Conservation (phyloP, 108 stramenopile species). For the Mayamaea pseudoterrestris region DNA sequence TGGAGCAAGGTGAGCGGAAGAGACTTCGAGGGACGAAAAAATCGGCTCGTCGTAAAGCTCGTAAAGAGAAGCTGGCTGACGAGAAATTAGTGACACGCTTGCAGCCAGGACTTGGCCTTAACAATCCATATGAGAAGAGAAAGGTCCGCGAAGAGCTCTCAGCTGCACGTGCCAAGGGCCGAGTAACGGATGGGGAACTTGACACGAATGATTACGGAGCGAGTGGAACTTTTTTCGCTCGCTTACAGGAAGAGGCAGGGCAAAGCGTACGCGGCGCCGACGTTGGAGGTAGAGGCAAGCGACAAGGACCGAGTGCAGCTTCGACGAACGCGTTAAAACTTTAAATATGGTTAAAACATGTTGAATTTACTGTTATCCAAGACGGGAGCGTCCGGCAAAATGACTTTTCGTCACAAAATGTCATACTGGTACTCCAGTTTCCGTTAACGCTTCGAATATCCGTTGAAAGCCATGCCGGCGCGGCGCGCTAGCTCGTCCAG, state of each 20-base stretch:
- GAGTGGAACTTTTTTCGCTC: slow-evolving; percentile 83
- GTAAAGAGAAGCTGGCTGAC: slow-evolving; percentile 77
- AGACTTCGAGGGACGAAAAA: slow-evolving; percentile 82
- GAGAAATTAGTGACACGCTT: slow-evolving; percentile 81
- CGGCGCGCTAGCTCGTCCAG: too few species aligned
- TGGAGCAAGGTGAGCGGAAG: slow-evolving; percentile 86
- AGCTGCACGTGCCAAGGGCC: slow-evolving; percentile 75
- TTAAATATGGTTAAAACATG: too few species aligned
- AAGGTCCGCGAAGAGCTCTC: slow-evolving; percentile 74
- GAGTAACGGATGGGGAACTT: slow-evolving; percentile 50
- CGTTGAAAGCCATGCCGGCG: too few species aligned
- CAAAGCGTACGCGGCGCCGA: too few species aligned
- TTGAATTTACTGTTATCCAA: too few species aligned
- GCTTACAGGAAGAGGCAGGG: slow-evolving; percentile 83
- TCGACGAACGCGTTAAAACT: too few species aligned
- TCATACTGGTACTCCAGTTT: too few species aligned
- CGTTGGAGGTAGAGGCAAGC: too few species aligned
- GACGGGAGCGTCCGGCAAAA: too few species aligned
- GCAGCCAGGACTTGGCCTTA: slow-evolving; percentile 86
- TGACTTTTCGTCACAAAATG: too few species aligned
- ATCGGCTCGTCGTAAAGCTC: slow-evolving; percentile 76
- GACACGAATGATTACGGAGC: slow-evolving; percentile 75
- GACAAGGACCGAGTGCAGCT: too few species aligned
- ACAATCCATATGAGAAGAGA: slow-evolving; percentile 91
- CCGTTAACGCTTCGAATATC: too few species aligned